Conservation (phyloP, 345 rosid genomes). For the Eucalyptus leucophloia region DNA sequence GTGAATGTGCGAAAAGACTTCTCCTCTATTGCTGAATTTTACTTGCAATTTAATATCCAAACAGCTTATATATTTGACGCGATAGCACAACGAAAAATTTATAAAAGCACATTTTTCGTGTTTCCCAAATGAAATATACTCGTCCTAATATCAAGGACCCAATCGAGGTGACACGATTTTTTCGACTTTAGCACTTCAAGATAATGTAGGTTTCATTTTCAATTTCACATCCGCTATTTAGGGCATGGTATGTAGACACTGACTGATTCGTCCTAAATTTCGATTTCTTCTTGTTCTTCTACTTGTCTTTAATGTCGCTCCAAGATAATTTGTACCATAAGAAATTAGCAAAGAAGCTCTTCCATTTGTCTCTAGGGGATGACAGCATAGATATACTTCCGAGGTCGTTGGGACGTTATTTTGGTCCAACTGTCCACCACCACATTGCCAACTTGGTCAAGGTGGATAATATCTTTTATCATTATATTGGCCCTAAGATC, state of each 20-base stretch:
- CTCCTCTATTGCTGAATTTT: neutral
- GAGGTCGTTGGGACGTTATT: neutral
- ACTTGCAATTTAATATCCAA: neutral
- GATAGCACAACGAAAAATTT: neutral
- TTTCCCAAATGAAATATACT: neutral
- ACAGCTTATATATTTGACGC: neutral
- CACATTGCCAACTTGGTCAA: neutral
- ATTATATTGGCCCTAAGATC: neutral
- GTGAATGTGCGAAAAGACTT: neutral
- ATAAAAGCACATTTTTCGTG: neutral
- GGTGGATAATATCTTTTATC: neutral
- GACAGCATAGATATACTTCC: neutral
- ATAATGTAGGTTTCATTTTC: neutral
- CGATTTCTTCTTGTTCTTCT: neutral
- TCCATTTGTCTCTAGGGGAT: neutral
- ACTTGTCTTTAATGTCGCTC: neutral
- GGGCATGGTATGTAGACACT: neutral
- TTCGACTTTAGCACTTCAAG: neutral
- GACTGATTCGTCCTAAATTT: neutral
- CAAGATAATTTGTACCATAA: neutral
- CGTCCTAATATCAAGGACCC: neutral
- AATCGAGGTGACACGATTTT: too few species aligned
- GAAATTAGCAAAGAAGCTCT: neutral
- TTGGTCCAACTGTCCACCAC: neutral
- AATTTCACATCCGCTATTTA: neutral